A percentile compares a stretch with the other conserved stretches of the same genome.
phyloP scores from a whole-genome alignment of 768 basidiomycete genomes.

The Hericium rajendrae region DNA sequence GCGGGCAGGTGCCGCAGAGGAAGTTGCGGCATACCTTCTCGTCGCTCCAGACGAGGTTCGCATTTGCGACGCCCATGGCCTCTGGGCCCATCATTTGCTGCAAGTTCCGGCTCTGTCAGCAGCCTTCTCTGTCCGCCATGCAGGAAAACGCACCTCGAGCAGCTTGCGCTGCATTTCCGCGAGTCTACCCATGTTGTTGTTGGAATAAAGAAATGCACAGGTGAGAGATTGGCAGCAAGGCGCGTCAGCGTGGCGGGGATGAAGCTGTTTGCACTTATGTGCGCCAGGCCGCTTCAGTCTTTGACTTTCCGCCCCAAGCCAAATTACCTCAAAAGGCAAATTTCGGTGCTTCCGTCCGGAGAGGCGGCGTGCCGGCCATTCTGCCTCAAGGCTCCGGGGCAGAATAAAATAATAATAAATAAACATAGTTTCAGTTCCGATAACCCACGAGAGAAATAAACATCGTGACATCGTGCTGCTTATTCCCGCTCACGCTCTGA shows the following conservation, averaged over 20 bases:
- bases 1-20: slow-evolving; percentile 97
- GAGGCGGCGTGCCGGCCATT: too few species aligned
- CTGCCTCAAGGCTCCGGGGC: too few species aligned
- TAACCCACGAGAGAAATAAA: too few species aligned
- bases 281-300: not conserved
- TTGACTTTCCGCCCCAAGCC: too few species aligned
- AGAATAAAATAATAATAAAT: too few species aligned
- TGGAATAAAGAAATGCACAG: not conserved
- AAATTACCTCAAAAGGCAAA: too few species aligned
- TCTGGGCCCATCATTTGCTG: slow-evolving; percentile 99
- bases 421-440: too few species aligned
- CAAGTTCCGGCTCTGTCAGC: slow-evolving; percentile 3
- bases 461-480: too few species aligned
- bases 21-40: slow-evolving; percentile 99
- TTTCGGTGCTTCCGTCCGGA: too few species aligned
- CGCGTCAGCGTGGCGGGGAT: not conserved
- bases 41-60: slow-evolving; percentile 87
- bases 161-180: slow-evolving; percentile 99
- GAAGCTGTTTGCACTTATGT: not conserved
- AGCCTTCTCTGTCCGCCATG: slow-evolving; percentile 22
- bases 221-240: not conserved
- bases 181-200: slow-evolving; percentile 72
- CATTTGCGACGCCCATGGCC: slow-evolving; percentile 93
- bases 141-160: slow-evolving; percentile 35
- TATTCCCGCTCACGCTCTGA: too few species aligned